Conservation (phyloP, 805 yeast species). For the Kazachstania taianensis region DNA sequence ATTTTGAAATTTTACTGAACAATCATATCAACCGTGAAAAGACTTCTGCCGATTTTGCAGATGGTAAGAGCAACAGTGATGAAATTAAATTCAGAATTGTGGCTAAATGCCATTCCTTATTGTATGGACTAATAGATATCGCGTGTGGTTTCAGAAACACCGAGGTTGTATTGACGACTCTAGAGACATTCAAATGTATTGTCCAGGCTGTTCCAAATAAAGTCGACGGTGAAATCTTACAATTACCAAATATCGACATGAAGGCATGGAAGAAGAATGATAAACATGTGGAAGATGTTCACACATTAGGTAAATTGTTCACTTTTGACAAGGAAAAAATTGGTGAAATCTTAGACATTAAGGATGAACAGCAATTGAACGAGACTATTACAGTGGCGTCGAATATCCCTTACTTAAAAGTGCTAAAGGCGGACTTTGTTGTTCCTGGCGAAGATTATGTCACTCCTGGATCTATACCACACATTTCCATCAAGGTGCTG, state of each 20-base stretch:
- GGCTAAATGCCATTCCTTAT: constrained; percentile 51
- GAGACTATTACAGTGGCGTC: constrained; percentile 47
- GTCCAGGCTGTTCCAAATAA: constrained; percentile 62
- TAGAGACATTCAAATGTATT: constrained; percentile 59
- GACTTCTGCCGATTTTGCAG: constrained; percentile 15
- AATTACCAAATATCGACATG: constrained; percentile 64
- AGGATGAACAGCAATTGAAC: constrained; percentile 35
- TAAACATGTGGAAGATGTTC: constrained; percentile 28
- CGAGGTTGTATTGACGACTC: constrained; percentile 49
- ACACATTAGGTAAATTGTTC: constrained; percentile 60
- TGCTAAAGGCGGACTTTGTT: constrained; percentile 60
- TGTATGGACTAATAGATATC: constrained; percentile 67
- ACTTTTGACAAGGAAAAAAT: constrained; percentile 48
- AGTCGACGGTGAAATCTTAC: constrained; percentile 56
- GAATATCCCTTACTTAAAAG: constrained; percentile 56
- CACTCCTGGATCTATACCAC: constrained; percentile 64
- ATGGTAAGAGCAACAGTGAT: constrained; percentile 27
- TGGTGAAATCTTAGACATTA: constrained; percentile 45
- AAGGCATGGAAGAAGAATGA: constrained; percentile 28
- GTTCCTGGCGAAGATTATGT: constrained; percentile 78
- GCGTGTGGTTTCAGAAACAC: constrained; percentile 69
- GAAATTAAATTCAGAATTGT: constrained; percentile 45
- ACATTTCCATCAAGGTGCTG: constrained; percentile 63
- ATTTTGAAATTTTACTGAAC: constrained; percentile 42
- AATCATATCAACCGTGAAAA: constrained; percentile 50